phyloP scores from a whole-genome alignment of 1,284 basidiomycete species.

The Psilocybe mexicana region DNA sequence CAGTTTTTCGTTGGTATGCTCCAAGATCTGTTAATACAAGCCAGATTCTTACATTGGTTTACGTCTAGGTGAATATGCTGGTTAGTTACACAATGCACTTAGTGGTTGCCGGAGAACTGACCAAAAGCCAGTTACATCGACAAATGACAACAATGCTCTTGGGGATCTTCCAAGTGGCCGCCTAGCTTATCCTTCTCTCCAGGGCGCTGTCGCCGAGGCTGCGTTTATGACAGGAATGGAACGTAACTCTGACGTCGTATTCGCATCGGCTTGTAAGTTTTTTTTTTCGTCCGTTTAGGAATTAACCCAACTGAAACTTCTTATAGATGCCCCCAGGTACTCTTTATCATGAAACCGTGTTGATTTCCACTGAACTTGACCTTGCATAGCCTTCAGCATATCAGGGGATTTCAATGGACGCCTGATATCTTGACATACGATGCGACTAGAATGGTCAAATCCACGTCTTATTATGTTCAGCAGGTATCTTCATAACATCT shows the following conservation, averaged over 20 bases:
- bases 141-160: constrained; percentile 30
- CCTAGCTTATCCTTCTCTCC: constrained; percentile 36
- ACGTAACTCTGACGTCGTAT: constrained; percentile 40
- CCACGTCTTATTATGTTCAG: constrained; percentile 39
- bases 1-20: constrained; percentile 27
- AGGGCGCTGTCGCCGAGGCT: constrained; percentile 38
- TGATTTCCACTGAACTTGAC: constrained; percentile 2
- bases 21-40: background rate
- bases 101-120: background rate
- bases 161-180: constrained; percentile 31
- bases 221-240: constrained; percentile 42
- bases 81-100: constrained; percentile 11
- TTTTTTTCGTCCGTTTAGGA: background rate
- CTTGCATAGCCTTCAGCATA: constrained; percentile 33
- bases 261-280: constrained; percentile 34
- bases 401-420: constrained; percentile 41
- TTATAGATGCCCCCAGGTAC: constrained; percentile 32
- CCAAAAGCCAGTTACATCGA: constrained; percentile 29
- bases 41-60: constrained; percentile 1
- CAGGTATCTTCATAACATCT: constrained; percentile 21
- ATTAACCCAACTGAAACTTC: background rate
- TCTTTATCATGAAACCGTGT: background rate
- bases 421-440: constrained; percentile 43
- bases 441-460: constrained; percentile 35
- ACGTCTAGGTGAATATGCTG: constrained; percentile 32